A percentile compares a stretch with the other conserved stretches of the same genome.
These are phyloP conservation scores for Tricholomella constricta DNA, from an alignment of 768 basidiomycete genomes.

Conservation along the genomic window DNA sequence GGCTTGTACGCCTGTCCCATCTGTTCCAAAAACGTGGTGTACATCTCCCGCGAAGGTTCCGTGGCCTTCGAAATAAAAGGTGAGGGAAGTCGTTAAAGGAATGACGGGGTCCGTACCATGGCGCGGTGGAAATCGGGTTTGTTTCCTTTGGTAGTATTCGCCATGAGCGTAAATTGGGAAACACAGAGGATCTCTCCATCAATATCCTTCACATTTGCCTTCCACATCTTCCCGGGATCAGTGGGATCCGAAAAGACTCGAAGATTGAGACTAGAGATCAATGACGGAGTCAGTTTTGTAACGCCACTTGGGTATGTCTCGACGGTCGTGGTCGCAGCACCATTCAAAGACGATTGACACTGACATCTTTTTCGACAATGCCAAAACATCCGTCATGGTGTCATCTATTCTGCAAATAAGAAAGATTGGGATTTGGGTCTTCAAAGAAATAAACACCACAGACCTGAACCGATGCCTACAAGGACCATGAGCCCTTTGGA, in stretches of 20 bases:
- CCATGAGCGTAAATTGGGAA: conserved; percentile 91
- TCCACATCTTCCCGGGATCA: conserved; percentile 75
- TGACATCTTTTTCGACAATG: conserved; percentile 83
- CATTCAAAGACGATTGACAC: conserved; percentile 19
- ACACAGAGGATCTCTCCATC: conserved; percentile 91
- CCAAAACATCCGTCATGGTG: conserved; percentile 68
- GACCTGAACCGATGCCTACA: conserved; percentile 85
- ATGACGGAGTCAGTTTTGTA: no score
- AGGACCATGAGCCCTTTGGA: conserved; percentile 87
- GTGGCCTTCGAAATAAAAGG: conserved; percentile 47
- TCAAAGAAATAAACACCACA: conserved; percentile 16
- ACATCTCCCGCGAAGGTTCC: conserved; percentile 67
- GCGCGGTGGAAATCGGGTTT: conserved; percentile 93
- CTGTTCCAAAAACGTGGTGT: conserved; percentile 69
- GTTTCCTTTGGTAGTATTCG: conserved; percentile 83
- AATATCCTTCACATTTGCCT: conserved; percentile 82
- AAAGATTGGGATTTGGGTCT: conserved; percentile 5
- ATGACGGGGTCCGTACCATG: conserved; percentile 59
- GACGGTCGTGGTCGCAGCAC: no score
- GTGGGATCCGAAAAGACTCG: conserved; percentile 68
- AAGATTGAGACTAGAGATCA: conserved; percentile 58
- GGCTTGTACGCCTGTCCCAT: conserved; percentile 67
- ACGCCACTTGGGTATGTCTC: no score
- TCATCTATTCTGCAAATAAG: conserved; percentile 63
- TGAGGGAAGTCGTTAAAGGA: neutral